phyloP scores from a whole-genome alignment of 164 flowering plant species.

The Litsea cubeba region DNA sequence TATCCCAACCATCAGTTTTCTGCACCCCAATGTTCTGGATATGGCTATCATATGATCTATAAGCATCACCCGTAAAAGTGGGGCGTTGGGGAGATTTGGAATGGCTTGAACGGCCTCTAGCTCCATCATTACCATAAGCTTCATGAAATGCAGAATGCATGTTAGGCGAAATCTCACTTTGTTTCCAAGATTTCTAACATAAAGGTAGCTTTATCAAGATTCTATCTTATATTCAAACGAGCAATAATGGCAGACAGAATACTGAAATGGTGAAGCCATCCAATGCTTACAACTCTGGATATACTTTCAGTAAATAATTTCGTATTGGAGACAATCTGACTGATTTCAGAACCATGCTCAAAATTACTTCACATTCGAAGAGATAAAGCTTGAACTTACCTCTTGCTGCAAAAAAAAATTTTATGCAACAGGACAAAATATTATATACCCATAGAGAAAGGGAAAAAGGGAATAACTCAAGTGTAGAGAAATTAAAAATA shows the following conservation, averaged over 20 bases:
- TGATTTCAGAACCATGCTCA: slow-evolving; percentile 49
- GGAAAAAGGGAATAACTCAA: not conserved
- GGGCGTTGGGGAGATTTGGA: slow-evolving; percentile 75
- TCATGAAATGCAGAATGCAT: slow-evolving; percentile 74
- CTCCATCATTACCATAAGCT: slow-evolving; percentile 91
- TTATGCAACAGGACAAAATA: not conserved
- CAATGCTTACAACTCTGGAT: slow-evolving; percentile 36
- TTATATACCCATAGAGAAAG: slow-evolving; percentile 11
- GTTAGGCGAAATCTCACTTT: slow-evolving; percentile 55
- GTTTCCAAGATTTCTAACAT: slow-evolving; percentile 39
- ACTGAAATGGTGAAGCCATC: slow-evolving; percentile 39
- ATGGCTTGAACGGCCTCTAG: slow-evolving; percentile 62
- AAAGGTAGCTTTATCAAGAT: slow-evolving; percentile 50
- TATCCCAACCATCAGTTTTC: slow-evolving; percentile 60
- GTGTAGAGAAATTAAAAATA: not conserved
- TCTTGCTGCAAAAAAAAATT: slow-evolving; percentile 72
- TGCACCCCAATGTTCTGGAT: slow-evolving; percentile 40
- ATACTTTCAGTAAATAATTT: slow-evolving; percentile 48
- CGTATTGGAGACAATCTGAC: slow-evolving; percentile 44
- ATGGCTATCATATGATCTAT: slow-evolving; percentile 54
- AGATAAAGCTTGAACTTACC: slow-evolving; percentile 88
- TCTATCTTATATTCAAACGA: slow-evolving; percentile 45
- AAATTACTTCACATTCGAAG: slow-evolving; percentile 64
- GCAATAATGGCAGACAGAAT: slow-evolving; percentile 6
- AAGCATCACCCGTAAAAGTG: slow-evolving; percentile 38